A percentile compares a stretch with the other conserved stretches of the same genome.
Conservation (phyloP, 75 land plant genomes). For the Pseudotsuga menziesii region DNA sequence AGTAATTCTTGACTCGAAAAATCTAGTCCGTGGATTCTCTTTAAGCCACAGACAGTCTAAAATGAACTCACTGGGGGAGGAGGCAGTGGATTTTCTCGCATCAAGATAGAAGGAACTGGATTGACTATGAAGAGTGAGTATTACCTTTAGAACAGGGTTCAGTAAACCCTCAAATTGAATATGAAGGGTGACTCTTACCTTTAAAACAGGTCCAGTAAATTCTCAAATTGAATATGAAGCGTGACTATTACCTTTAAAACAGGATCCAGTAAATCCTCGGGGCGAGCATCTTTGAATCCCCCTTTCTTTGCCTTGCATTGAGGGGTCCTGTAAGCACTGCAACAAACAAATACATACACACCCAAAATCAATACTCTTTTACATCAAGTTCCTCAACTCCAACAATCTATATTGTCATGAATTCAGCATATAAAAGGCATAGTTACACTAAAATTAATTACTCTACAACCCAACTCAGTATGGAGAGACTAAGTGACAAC, state of each 20-base stretch:
- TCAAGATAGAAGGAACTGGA: background rate
- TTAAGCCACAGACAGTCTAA: no score
- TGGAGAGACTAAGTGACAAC: background rate
- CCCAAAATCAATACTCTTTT: background rate
- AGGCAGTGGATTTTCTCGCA: background rate
- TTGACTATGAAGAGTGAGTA: background rate
- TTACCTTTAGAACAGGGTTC: background rate
- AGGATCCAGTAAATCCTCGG: constrained; percentile 10
- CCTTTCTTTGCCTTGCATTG: constrained; percentile 25
- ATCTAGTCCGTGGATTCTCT: no score
- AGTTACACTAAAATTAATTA: no score
- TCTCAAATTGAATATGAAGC: background rate
- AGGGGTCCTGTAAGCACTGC: constrained; percentile 23
- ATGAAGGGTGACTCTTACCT: no score
- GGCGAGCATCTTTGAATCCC: constrained; percentile 19
- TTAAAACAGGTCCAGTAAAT: no score
- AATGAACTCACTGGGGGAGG: no score
- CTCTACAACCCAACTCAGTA: background rate
- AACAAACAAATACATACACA: background rate
- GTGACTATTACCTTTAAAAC: constrained; percentile 13
- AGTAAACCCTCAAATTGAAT: background rate
- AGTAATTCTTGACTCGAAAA: no score
- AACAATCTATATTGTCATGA: background rate
- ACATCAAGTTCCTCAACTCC: background rate
- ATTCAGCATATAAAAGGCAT: background rate